Evolutionary conservation across 805 yeast species (phyloP), one percentile per base, ranked within the genome.

Genomic region (Saturnispora besseyi): DNA sequence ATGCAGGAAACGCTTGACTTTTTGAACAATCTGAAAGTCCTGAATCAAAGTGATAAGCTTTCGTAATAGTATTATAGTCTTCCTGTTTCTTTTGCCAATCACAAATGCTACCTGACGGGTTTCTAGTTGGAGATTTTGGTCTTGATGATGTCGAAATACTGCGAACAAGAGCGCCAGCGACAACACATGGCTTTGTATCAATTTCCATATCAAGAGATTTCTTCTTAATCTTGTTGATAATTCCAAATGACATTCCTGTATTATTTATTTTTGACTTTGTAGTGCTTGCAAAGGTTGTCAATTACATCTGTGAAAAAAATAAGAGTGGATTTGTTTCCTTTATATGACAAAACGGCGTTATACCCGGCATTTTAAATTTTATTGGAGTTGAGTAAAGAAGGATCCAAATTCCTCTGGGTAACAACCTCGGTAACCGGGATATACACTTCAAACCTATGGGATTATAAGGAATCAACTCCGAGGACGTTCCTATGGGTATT

Each of bases 1-100:
- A n/a, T 11, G 21, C 26, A n/a, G 44, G 33, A 8, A 24, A 41
- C 8, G 33, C 12, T 9, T 29, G 24, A 10, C 18, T 29, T 8
- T 31, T 32, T 9, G 49, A 9, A 11, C 38, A 31, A 8, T 18
- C 29, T 22, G 34, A 24, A 7, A 47, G 26, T n/a, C 50, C 50
- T 7, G 50, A 41, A 22, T 47, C 50, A n/a, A 47, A 47, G 8
- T 33, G 34, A 21, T 47, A 47, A 2, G 50, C 50, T 4, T 44
- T 41, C 9, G 50, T 47, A 8, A 47, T 47, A 8, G 50, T 47
- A 18, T 33, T 41, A 18, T 34, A 26, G n/a, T 47, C 45, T 5
- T 45, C 42, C 24, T 41, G 32, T 12, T 43, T 29, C 18, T 41
- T 47, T 13, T 29, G 15, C 40, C 43, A 32, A n/a, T 45, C 44